These are phyloP conservation scores for Geotrichum australiense DNA, from an alignment of 1,139 yeast species.

Conservation along the genomic window DNA sequence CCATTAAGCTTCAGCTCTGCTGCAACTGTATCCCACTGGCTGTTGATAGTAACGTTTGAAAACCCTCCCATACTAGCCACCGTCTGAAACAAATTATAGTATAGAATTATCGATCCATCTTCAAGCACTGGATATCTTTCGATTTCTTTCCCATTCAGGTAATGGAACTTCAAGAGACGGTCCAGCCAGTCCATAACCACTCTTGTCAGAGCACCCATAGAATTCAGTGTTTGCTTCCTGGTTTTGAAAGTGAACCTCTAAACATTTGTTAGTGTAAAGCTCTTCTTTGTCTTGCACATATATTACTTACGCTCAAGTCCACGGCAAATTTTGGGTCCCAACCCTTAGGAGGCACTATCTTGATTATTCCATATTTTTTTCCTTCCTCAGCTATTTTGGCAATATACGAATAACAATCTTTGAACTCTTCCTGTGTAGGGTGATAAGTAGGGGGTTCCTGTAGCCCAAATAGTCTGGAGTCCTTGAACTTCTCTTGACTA, in stretches of 20 bases:
- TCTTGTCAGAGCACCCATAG: slow-evolving; percentile 38
- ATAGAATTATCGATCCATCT: slow-evolving; percentile 18
- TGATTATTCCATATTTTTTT: slow-evolving; percentile 57
- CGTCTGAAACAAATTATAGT: slow-evolving; percentile 29
- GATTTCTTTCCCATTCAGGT: slow-evolving; percentile 23
- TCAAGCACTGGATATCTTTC: slow-evolving; percentile 30
- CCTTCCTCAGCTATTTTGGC: slow-evolving; percentile 37
- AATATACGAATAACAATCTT: slow-evolving; percentile 40
- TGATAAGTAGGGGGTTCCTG: slow-evolving; percentile 43
- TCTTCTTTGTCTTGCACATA: background rate
- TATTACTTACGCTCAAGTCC: slow-evolving; percentile 40
- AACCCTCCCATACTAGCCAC: slow-evolving; percentile 31
- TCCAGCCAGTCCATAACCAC: slow-evolving; percentile 34
- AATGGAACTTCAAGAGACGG: slow-evolving; percentile 32
- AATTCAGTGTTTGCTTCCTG: slow-evolving; percentile 45
- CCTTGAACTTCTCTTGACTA: slow-evolving; percentile 6
- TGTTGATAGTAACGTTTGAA: slow-evolving; percentile 21
- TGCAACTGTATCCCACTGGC: slow-evolving; percentile 28
- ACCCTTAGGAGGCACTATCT: slow-evolving; percentile 48
- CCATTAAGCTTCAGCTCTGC: slow-evolving; percentile 8
- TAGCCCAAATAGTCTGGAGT: slow-evolving; percentile 25
- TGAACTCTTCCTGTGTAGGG: slow-evolving; percentile 40
- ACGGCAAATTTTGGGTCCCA: slow-evolving; percentile 39
- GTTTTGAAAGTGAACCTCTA: slow-evolving; percentile 44
- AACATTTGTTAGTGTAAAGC: background rate